These are phyloP conservation scores for Bryoerythrophyllum caledonicum DNA, from an alignment of 225 moss, liverwort and hornwort genomes.

Conservation along the genomic window DNA sequence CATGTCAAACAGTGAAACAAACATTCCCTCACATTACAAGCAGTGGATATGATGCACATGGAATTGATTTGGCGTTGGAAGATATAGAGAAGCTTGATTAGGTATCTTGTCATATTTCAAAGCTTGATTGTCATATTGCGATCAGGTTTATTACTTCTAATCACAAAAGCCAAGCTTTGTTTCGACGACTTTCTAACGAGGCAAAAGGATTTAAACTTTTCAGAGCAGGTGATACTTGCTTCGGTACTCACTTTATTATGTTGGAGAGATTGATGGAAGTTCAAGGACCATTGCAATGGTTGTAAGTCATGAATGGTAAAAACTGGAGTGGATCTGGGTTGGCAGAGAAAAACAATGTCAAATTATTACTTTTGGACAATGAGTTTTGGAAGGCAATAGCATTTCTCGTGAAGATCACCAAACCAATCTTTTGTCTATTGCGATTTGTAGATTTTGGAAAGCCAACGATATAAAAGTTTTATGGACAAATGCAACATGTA, in stretches of 20 bases:
- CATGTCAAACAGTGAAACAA: background rate
- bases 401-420: background rate
- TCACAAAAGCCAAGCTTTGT: background rate
- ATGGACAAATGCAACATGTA: background rate
- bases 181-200: background rate
- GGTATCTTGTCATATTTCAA: background rate
- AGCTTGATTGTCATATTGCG: accelerated
- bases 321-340: background rate
- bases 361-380: background rate
- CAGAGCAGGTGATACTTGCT: background rate
- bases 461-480: background rate
- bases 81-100: background rate
- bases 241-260: background rate
- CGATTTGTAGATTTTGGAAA: background rate
- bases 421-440: background rate
- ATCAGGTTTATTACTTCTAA: background rate
- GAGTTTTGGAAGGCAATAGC: background rate
- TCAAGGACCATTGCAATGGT: background rate
- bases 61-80: background rate
- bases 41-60: background rate
- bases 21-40: background rate
- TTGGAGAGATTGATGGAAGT: background rate
- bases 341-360: background rate
- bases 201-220: background rate
- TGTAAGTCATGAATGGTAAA: background rate